These are phyloP conservation scores for Sistotremastrum niveocremeum DNA, from an alignment of 768 basidiomycete genomes.

Conservation along the genomic window DNA sequence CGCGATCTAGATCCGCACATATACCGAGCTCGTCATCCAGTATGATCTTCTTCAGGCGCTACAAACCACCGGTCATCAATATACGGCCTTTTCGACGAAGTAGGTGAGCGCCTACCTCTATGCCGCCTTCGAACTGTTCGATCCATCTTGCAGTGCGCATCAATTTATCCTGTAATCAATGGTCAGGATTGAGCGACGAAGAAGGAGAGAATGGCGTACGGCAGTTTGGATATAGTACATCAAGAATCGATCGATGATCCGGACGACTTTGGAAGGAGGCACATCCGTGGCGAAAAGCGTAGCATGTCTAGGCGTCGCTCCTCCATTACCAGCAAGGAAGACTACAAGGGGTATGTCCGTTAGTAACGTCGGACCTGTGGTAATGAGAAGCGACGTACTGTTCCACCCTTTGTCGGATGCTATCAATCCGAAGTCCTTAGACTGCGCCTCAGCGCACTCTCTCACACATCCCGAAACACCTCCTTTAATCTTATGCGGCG, in stretches of 20 bases:
- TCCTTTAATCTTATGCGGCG: slow-evolving; percentile 66
- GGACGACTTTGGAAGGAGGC: slow-evolving; percentile 45
- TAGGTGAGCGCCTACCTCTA: slow-evolving; percentile 29
- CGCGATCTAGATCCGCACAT: slow-evolving; percentile 48
- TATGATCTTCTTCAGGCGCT: slow-evolving; percentile 51
- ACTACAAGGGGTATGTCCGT: slow-evolving; percentile 19
- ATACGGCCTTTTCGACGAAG: background rate
- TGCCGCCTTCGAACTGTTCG: slow-evolving; percentile 53
- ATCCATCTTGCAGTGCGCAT: slow-evolving; percentile 66
- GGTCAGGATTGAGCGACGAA: no score
- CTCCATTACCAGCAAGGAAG: slow-evolving; percentile 63
- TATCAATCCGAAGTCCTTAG: slow-evolving; percentile 63
- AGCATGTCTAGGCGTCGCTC: slow-evolving; percentile 39
- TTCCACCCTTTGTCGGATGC: slow-evolving; percentile 78
- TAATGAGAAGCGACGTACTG: slow-evolving; percentile 18
- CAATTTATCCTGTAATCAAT: slow-evolving; percentile 30
- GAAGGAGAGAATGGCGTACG: no score
- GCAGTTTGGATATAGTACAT: slow-evolving; percentile 63
- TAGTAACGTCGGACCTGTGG: background rate
- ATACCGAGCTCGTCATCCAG: slow-evolving; percentile 63
- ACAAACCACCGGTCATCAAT: background rate
- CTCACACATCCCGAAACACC: slow-evolving; percentile 64
- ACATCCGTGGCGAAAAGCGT: slow-evolving; percentile 55
- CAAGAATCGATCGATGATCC: slow-evolving; percentile 51
- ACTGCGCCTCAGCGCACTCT: slow-evolving; percentile 69